Conservation (phyloP, 129 eudicot genomes). For the Lactuca sativa region DNA sequence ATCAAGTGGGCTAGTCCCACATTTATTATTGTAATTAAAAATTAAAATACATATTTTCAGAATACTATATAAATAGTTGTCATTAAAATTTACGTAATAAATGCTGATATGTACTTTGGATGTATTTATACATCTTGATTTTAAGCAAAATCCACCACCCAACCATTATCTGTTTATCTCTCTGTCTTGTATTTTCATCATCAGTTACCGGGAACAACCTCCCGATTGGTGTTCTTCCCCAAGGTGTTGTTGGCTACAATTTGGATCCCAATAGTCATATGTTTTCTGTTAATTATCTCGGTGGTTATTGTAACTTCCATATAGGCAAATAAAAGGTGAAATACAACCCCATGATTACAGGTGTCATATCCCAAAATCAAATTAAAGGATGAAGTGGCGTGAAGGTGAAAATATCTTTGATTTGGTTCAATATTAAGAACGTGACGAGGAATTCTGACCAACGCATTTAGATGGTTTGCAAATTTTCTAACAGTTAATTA, state of each 20-base stretch:
- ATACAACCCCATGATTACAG: slow-evolving; percentile 36
- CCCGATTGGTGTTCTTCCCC: slow-evolving; percentile 46
- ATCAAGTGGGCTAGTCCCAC: too few species aligned
- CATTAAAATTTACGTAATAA: background rate
- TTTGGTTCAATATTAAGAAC: slow-evolving; percentile 47
- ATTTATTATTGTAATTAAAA: too few species aligned
- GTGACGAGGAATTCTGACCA: slow-evolving; percentile 35
- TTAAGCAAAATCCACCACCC: background rate
- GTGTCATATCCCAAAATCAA: slow-evolving; percentile 34
- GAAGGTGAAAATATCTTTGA: slow-evolving; percentile 40
- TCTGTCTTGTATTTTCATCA: slow-evolving; percentile 11
- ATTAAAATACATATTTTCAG: too few species aligned
- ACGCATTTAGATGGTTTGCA: slow-evolving; percentile 29
- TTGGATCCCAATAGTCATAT: slow-evolving; percentile 38
- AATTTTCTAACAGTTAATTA: slow-evolving; percentile 39
- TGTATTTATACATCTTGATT: background rate
- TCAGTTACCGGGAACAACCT: too few species aligned
- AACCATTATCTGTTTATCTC: background rate
- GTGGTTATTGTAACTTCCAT: background rate
- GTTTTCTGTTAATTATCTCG: slow-evolving; percentile 21
- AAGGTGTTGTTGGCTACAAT: slow-evolving; percentile 41
- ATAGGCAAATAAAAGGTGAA: background rate
- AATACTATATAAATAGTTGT: too few species aligned
- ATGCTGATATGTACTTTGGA: background rate
- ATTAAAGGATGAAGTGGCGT: slow-evolving; percentile 41